A percentile compares a stretch with the other conserved stretches of the same genome.
phyloP scores from a whole-genome alignment of 2,329 filamentous ascomycete genomes.

The Xylaria sp. region DNA sequence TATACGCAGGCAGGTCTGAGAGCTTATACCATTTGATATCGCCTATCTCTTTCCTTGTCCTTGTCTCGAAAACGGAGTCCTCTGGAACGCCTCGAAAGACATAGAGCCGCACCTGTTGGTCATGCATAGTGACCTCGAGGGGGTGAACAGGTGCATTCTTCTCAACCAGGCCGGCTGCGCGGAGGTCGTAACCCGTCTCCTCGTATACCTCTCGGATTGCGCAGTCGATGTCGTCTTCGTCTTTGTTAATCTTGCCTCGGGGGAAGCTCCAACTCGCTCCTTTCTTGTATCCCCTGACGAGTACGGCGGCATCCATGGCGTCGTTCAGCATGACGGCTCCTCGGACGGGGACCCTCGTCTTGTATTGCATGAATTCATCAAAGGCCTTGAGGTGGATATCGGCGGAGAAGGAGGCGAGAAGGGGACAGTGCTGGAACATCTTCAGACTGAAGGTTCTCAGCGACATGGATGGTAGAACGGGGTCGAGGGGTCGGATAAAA shows the following conservation, averaged over 20 bases:
- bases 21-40: slow-evolving; percentile 96
- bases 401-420: slow-evolving; percentile 82
- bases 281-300: slow-evolving; percentile 99
- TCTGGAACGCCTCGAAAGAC: slow-evolving; percentile 90
- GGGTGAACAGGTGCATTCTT: slow-evolving; percentile 78
- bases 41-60: slow-evolving; percentile 96
- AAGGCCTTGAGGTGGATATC: slow-evolving; percentile 86
- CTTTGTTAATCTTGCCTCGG: slow-evolving; percentile 97
- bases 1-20: slow-evolving; percentile 84
- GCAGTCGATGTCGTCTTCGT: slow-evolving; percentile 93
- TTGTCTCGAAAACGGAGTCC: slow-evolving; percentile 88
- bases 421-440: slow-evolving; percentile 93
- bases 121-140: slow-evolving; percentile 89
- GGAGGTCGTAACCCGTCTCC: slow-evolving; percentile 91
- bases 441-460: slow-evolving; percentile 86
- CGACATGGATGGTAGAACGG: slow-evolving; percentile 84
- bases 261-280: slow-evolving; percentile 97
- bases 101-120: slow-evolving; percentile 93
- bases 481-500: slow-evolving; percentile 92
- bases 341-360: slow-evolving; percentile 91
- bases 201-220: slow-evolving; percentile 95
- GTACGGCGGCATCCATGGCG: slow-evolving; percentile 90
- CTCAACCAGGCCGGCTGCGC: slow-evolving; percentile 78
- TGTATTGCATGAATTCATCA: slow-evolving; percentile 92
- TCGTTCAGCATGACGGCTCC: slow-evolving; percentile 94